phyloP scores from a whole-genome alignment of 1,284 basidiomycete genomes.

The Filobasidium uniguttulatum region DNA sequence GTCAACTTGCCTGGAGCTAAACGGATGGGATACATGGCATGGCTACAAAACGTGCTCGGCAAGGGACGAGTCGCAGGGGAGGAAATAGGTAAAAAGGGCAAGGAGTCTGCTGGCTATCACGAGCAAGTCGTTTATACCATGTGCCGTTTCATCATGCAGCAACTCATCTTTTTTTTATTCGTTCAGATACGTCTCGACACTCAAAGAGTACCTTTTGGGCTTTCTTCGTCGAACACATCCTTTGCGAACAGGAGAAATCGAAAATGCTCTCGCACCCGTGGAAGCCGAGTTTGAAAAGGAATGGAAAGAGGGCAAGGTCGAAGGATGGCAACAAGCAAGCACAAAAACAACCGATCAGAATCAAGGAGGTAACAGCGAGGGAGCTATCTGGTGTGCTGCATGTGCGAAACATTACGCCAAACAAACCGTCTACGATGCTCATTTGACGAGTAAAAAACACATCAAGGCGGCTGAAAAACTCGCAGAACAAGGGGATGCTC shows the following conservation, averaged over 20 bases:
- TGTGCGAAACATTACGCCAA: slow-evolving; percentile 89
- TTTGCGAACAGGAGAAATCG: slow-evolving; percentile 52
- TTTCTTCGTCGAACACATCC: slow-evolving; percentile 82
- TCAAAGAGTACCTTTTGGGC: slow-evolving; percentile 71
- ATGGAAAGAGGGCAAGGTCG: slow-evolving; percentile 65
- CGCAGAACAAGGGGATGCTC: slow-evolving; percentile 32
- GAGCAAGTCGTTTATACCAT: slow-evolving; percentile 42
- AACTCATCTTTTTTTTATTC: background rate
- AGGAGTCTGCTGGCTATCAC: slow-evolving; percentile 62
- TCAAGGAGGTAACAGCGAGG: slow-evolving; percentile 36
- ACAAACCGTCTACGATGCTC: slow-evolving; percentile 94
- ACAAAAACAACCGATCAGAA: slow-evolving; percentile 1
- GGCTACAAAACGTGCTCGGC: slow-evolving; percentile 40
- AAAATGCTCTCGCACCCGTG: slow-evolving; percentile 51
- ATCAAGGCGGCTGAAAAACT: slow-evolving; percentile 71
- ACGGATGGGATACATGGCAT: slow-evolving; percentile 37
- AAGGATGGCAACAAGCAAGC: slow-evolving; percentile 53
- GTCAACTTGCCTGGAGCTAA: slow-evolving; percentile 75
- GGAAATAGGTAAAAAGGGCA: slow-evolving; percentile 59
- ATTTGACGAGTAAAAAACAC: slow-evolving; percentile 88
- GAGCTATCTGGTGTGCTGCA: slow-evolving; percentile 81
- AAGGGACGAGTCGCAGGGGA: slow-evolving; percentile 37
- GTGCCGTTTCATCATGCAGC: background rate
- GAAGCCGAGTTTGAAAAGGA: slow-evolving; percentile 57
- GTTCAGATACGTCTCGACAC: slow-evolving; percentile 61